These are phyloP conservation scores for Iris pallida DNA, from an alignment of 116 monocot genomes.

Conservation along the genomic window DNA sequence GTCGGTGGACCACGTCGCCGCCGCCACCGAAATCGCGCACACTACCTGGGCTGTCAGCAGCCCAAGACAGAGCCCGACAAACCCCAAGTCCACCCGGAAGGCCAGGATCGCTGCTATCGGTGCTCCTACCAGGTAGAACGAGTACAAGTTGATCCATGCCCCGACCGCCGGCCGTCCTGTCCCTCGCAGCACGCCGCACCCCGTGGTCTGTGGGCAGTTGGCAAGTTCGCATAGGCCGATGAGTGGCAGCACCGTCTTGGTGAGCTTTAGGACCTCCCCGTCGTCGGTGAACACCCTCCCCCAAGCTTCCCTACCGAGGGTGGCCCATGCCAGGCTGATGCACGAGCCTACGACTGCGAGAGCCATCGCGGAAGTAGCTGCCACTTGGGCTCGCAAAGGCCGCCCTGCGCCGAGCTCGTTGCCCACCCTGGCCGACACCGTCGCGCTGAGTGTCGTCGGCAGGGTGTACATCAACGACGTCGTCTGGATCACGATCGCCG, in stretches of 20 bases:
- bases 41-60: conserved; percentile 43
- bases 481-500: conserved; percentile 63
- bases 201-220: conserved; percentile 68
- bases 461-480: conserved; percentile 58
- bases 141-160: conserved; percentile 42
- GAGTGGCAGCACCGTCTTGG: conserved; percentile 33
- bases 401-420: conserved; percentile 70
- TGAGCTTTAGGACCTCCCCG: conserved; percentile 26
- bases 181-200: conserved; percentile 57
- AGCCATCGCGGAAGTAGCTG: conserved; percentile 31
- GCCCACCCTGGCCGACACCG: conserved; percentile 46
- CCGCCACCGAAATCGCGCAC: conserved; percentile 22
- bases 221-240: conserved; percentile 62
- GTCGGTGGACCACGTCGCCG: conserved; percentile 19
- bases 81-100: conserved; percentile 35
- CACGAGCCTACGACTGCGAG: conserved; percentile 28
- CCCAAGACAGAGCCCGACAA: conserved; percentile 42
- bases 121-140: conserved; percentile 56
- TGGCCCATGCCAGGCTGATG: conserved; percentile 32
- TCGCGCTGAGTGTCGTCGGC: conserved; percentile 34
- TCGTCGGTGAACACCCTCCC: conserved; percentile 43
- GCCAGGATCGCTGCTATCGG: conserved; percentile 37
- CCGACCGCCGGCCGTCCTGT: conserved; percentile 40
- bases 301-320: conserved; percentile 35
- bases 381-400: conserved; percentile 20